Evolutionary conservation across 129 eudicot species (phyloP), one percentile per base, ranked within the genome.

Genomic region (Gnaphalium uliginosum): DNA sequence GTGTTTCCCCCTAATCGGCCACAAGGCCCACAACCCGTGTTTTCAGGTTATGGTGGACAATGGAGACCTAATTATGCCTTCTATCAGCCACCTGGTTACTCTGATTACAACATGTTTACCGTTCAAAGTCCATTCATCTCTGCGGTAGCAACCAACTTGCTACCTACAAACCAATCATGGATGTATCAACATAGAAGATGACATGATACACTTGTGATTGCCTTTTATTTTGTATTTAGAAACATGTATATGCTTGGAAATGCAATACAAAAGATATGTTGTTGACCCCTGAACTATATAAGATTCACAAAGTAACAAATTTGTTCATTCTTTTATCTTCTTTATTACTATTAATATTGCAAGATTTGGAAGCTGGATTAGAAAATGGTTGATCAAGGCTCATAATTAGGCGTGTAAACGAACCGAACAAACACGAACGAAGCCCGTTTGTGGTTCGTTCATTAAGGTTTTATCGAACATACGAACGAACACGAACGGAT

Each of bases 11-110:
- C 27, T 27, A 27, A 62, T 26, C 68, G 15, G 68, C 68, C 68
- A 63, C 51, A 43, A 43, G 51, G 18, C 51, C 18, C 51, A 4
- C 51, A 11, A 13, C 18, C 18, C 1, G 22, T 5, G 37, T 17
- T 63, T 15, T 27, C 68, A 63, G 68, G 68, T 63, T 17, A 26
- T 27, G 53, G 24, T 43, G 71, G 37, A 70, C 65, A 22, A 50
- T 75, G 70, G 46, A 27, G 21, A 21, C 71, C 35, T 48, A n/a
- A 18, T 71, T 21, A 71, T 71, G 56, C 24, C 18, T 18, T 32
- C 15, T 13, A 67, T 63, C 73, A 50, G 50, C 73, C 82, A 71
- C 59, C 29, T 65, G 60, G 46, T 64, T 51, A 77, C 61, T n/a
- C 43, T 57, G 67, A 58, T 68, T 24, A 48, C 71, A 46, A 23